Evolutionary conservation across 352 stramenopile genomes (phyloP).

Genomic region (Globisporangium cystogenes): DNA sequence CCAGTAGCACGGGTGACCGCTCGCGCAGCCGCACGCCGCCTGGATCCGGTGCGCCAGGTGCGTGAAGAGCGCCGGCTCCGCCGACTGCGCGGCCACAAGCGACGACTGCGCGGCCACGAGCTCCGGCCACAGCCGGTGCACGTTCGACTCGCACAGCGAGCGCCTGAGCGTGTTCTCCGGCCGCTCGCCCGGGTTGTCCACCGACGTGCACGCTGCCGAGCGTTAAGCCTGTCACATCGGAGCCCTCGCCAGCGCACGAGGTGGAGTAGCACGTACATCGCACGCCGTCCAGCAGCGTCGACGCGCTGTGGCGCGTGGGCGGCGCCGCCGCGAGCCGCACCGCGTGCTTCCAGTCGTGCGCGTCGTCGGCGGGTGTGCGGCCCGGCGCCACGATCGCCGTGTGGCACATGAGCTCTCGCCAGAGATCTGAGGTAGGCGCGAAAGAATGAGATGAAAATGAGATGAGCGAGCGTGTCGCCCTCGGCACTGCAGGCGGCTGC

Average conservation of each 20-base stretch:
- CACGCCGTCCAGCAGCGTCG: conserved; percentile 29
- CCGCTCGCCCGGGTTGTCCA: conserved; percentile 43
- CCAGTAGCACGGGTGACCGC: conserved; percentile 68
- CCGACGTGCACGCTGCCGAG: conserved; percentile 32
- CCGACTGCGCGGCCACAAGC: conserved; percentile 11
- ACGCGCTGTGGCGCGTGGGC: conserved; percentile 12
- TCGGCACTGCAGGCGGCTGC: too few species aligned
- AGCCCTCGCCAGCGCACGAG: neutral
- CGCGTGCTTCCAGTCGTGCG: conserved; percentile 28
- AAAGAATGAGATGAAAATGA: conserved; percentile 15
- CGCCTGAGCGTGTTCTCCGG: conserved; percentile 40
- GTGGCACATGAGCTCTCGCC: conserved; percentile 18
- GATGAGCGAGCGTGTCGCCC: neutral
- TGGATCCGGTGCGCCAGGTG: conserved; percentile 38
- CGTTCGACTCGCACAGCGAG: conserved; percentile 30
- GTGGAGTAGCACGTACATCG: conserved; percentile 17
- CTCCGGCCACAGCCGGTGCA: conserved; percentile 20
- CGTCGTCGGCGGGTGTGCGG: neutral
- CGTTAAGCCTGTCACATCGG: neutral
- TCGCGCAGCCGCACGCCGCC: conserved; percentile 56
- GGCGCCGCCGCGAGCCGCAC: conserved; percentile 14
- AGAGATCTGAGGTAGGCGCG: conserved; percentile 24
- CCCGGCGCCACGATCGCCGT: conserved; percentile 8
- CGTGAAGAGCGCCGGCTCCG: conserved; percentile 26
- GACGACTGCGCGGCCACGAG: conserved; percentile 12